These are phyloP conservation scores for Teunomyces funiuensis DNA, from an alignment of 805 yeast species.

Conservation along the genomic window DNA sequence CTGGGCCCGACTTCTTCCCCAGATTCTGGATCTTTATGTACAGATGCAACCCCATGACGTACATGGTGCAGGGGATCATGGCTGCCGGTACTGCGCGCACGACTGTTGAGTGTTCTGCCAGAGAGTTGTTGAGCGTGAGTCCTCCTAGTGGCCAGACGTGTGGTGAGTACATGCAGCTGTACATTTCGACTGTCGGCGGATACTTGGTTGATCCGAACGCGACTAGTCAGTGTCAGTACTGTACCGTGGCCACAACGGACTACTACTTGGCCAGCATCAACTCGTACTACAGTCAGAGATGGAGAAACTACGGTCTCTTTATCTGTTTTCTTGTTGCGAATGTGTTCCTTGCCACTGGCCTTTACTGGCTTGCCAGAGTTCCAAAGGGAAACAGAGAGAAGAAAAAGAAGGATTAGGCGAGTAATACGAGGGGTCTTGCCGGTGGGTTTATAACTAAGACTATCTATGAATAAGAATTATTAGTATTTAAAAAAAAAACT, in stretches of 20 bases:
- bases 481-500: not conserved
- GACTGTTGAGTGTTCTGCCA: constrained; percentile 35
- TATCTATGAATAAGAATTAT: no score
- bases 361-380: constrained; percentile 43
- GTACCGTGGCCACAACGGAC: constrained; percentile 58
- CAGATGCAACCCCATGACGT: constrained; percentile 65
- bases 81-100: constrained; percentile 28
- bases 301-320: constrained; percentile 30
- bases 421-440: not conserved
- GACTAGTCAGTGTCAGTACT: constrained; percentile 56
- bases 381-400: constrained; percentile 32
- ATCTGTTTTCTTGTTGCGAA: constrained; percentile 24
- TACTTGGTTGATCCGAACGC: constrained; percentile 41
- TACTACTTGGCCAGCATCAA: constrained; percentile 48
- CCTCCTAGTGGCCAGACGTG: constrained; percentile 26
- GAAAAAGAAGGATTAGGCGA: constrained; percentile 15
- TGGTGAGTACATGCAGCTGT: constrained; percentile 22
- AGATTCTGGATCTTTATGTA: constrained; percentile 70
- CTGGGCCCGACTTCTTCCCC: constrained; percentile 29
- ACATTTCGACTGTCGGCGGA: constrained; percentile 46
- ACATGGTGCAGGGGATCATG: constrained; percentile 57
- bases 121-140: constrained; percentile 21
- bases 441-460: not conserved
- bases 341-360: constrained; percentile 20
- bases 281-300: constrained; percentile 34